These are phyloP conservation scores for Pythium biforme DNA, from an alignment of 352 stramenopile species.

Conservation along the genomic window DNA sequence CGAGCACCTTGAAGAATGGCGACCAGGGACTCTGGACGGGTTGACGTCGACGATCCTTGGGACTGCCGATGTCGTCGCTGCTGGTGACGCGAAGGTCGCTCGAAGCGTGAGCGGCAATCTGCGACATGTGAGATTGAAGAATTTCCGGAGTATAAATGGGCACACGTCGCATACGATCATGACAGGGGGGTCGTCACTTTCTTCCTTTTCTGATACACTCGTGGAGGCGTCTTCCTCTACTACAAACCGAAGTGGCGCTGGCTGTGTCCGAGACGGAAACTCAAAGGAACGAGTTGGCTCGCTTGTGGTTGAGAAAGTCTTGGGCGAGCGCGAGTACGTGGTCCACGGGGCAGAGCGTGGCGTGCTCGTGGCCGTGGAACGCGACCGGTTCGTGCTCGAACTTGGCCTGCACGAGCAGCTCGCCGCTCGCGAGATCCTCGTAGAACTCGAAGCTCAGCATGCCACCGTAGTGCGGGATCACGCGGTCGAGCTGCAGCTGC, in stretches of 20 bases:
- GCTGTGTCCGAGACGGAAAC: background rate
- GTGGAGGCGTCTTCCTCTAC: too few species aligned
- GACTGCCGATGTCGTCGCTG: too few species aligned
- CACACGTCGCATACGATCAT: conserved; percentile 12
- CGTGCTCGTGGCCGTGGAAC: conserved; percentile 41
- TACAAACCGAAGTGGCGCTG: too few species aligned
- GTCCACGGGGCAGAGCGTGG: conserved; percentile 49
- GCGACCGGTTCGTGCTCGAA: conserved; percentile 53
- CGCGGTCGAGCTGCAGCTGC: conserved; percentile 46
- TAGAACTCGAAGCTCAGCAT: conserved; percentile 80
- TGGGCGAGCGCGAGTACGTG: conserved; percentile 51
- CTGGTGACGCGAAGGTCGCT: conserved; percentile 28
- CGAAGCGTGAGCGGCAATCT: conserved; percentile 8
- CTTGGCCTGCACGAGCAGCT: conserved; percentile 48
- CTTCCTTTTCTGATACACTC: too few species aligned
- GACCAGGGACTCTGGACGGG: background rate
- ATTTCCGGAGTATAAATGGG: background rate
- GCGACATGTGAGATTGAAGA: conserved; percentile 22
- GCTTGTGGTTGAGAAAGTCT: conserved; percentile 42
- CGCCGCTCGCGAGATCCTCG: conserved; percentile 33
- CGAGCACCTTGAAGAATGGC: conserved; percentile 19
- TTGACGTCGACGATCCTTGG: conserved; percentile 10
- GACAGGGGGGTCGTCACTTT: too few species aligned
- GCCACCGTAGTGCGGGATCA: conserved; percentile 65
- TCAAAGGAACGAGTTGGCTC: conserved; percentile 7